Percentiles rank a stretch among this genome's conserved stretches.
phyloP scores from a whole-genome alignment of 345 rosid species.

The Mercurialis annua region DNA sequence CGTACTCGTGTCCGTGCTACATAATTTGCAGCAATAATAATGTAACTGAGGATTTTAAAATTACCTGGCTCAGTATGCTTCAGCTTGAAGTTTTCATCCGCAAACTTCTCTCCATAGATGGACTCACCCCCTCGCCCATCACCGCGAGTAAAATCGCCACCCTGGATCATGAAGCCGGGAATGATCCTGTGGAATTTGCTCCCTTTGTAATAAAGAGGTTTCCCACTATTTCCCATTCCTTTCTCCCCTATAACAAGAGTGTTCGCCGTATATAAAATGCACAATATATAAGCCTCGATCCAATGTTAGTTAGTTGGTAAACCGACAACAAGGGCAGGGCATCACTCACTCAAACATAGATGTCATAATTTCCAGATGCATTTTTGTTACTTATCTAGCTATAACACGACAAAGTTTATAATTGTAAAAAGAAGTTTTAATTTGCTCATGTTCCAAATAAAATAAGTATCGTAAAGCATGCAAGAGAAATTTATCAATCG shows the following conservation, averaged over 20 bases:
- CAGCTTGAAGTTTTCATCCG: conserved; percentile 86
- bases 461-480: background rate
- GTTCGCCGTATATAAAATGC: background rate
- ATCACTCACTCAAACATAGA: background rate
- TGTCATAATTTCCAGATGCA: background rate
- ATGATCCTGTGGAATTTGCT: conserved; percentile 85
- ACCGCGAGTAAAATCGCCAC: conserved; percentile 89
- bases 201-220: conserved; percentile 78
- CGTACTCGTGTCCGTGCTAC: too few relatives aligned
- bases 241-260: conserved; percentile 59
- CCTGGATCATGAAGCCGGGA: conserved; percentile 92
- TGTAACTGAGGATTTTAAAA: background rate
- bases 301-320: background rate
- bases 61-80: conserved; percentile 92
- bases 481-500: background rate
- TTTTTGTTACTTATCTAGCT: background rate
- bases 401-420: background rate
- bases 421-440: background rate
- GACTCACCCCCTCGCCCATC: conserved; percentile 95
- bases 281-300: background rate
- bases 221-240: conserved; percentile 82
- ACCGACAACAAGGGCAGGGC: background rate
- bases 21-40: too few relatives aligned
- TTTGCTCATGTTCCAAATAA: background rate
- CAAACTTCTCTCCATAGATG: conserved; percentile 87